These are phyloP conservation scores for Penicillium verhagenii DNA, from an alignment of 495 filamentous ascomycete genomes.

Conservation along the genomic window DNA sequence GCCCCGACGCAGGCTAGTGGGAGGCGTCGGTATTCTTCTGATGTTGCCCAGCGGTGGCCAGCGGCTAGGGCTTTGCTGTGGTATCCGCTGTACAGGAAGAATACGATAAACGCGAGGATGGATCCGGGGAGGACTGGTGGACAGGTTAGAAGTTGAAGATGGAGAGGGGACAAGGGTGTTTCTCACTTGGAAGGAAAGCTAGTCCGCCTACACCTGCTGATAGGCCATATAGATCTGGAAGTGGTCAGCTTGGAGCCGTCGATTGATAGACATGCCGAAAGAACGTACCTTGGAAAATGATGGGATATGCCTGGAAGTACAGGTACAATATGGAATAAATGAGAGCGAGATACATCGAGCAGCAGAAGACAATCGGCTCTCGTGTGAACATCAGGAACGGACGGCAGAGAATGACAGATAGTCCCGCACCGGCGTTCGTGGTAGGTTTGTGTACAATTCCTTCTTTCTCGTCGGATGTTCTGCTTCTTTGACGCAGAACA, in stretches of 20 bases:
- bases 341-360: conserved; percentile 55
- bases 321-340: conserved; percentile 62
- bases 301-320: conserved; percentile 60
- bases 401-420: neutral
- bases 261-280: neutral
- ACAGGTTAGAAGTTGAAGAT: neutral
- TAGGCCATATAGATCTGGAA: conserved; percentile 39
- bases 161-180: neutral
- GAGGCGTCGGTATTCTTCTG: conserved; percentile 59
- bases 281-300: conserved; percentile 49
- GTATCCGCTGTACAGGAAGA: conserved; percentile 24
- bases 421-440: too few species aligned
- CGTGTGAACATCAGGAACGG: conserved; percentile 21
- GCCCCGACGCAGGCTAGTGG: conserved; percentile 65
- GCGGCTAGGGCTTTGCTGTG: conserved; percentile 4
- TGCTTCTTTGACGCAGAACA: conserved; percentile 50
- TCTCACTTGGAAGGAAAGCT: conserved; percentile 34
- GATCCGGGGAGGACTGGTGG: neutral
- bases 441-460: neutral
- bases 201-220: conserved; percentile 29
- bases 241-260: neutral
- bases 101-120: conserved; percentile 5
- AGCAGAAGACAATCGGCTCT: conserved; percentile 46
- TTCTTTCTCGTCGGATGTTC: conserved; percentile 8
- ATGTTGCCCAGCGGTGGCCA: conserved; percentile 14